A percentile compares a stretch with the other conserved stretches of the same genome.
phyloP scores from a whole-genome alignment of 176 grass and related monocot species.

The Alopecurus myosuroides region DNA sequence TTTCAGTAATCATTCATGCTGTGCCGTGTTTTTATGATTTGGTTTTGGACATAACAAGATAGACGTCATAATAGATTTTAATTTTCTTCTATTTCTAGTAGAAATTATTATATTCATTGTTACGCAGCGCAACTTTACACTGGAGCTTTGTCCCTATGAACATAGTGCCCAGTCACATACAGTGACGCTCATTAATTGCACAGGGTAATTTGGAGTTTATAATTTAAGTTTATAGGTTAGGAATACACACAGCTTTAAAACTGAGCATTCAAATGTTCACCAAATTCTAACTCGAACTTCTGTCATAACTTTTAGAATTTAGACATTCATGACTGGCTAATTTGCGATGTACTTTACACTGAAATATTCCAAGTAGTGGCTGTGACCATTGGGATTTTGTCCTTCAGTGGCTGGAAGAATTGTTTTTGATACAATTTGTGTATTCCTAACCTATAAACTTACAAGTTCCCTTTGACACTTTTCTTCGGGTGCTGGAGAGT shows the following conservation, averaged over 20 bases:
- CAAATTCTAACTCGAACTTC: neutral
- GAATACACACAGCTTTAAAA: neutral
- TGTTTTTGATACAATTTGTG: neutral
- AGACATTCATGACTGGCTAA: neutral
- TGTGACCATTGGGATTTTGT: neutral
- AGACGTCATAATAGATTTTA: neutral
- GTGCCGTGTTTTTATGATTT: neutral
- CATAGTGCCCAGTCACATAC: neutral
- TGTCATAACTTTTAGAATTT: neutral
- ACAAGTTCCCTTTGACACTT: neutral
- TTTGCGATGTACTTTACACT: neutral
- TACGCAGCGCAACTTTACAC: neutral
- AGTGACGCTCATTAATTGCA: neutral
- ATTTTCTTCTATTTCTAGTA: neutral
- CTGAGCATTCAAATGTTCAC: neutral
- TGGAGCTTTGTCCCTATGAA: neutral
- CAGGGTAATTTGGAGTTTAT: neutral
- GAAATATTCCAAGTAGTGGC: neutral
- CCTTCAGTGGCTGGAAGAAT: neutral
- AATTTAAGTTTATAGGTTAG: neutral
- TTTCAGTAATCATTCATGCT: neutral
- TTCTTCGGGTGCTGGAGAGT: neutral
- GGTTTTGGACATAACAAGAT: neutral
- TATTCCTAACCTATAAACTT: too few species aligned
- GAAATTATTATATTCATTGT: neutral